Conservation (phyloP, 148 eudicot species). For the Silene latifolia region DNA sequence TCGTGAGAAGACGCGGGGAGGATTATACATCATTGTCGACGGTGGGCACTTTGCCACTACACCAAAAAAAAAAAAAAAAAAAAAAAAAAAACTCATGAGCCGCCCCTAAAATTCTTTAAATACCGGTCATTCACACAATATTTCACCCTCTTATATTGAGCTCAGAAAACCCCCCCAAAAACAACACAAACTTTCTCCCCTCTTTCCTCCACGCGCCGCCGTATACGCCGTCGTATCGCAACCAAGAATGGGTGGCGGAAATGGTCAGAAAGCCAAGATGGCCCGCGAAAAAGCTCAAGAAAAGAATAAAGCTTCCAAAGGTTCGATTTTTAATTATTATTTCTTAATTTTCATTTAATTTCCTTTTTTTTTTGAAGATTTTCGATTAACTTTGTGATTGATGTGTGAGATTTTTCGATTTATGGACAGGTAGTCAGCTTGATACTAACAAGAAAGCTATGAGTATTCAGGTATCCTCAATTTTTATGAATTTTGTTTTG, state of each 20-base stretch:
- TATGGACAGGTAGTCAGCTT: constrained; percentile 61
- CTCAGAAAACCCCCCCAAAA: not conserved
- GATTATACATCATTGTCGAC: too few species aligned
- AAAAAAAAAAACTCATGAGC: too few species aligned
- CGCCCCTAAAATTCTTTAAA: not conserved
- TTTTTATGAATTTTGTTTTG: not conserved
- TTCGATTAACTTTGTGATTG: not conserved
- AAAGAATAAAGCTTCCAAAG: constrained; percentile 46
- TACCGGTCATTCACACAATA: not conserved
- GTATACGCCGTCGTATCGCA: not conserved
- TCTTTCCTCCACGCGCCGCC: not conserved
- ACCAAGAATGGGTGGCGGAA: constrained; percentile 56
- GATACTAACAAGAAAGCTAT: constrained; percentile 78
- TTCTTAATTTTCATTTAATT: not conserved
- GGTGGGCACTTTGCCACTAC: too few species aligned
- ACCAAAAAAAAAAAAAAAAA: too few species aligned
- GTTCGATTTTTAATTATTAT: not conserved
- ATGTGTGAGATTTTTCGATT: not conserved
- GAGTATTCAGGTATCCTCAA: constrained; percentile 49
- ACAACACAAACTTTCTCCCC: not conserved
- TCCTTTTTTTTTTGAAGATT: not conserved
- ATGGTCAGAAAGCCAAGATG: constrained; percentile 64
- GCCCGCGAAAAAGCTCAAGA: constrained; percentile 62
- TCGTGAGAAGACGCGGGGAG: too few species aligned
- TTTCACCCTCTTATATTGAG: not conserved